Percentiles rank a stretch among this genome's conserved stretches.
phyloP scores from a whole-genome alignment of 2,329 filamentous ascomycete genomes.

The Paecilomyces sp. region DNA sequence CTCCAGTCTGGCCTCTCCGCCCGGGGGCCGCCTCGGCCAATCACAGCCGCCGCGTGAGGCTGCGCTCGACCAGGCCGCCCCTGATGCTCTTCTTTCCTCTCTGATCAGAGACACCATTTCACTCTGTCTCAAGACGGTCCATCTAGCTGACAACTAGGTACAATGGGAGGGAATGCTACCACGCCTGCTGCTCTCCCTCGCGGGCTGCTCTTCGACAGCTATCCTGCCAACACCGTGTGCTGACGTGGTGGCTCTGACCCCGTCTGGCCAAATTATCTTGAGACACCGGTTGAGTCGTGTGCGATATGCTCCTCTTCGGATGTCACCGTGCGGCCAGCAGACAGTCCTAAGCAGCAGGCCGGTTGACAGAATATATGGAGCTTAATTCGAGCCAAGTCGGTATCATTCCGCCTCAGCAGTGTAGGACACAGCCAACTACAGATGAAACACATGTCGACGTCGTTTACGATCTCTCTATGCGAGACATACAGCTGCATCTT shows the following conservation, averaged over 20 bases:
- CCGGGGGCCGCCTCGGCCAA: neutral
- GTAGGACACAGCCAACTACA: neutral
- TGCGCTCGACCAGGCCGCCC: neutral
- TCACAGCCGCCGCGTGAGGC: neutral
- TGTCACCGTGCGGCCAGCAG: neutral
- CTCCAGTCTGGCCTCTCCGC: constrained; percentile 1
- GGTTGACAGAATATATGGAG: neutral
- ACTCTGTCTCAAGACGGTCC: neutral
- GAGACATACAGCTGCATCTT: neutral
- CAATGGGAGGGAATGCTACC: neutral
- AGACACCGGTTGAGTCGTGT: neutral
- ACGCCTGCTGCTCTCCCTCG: neutral
- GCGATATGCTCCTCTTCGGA: neutral
- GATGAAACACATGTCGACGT: neutral
- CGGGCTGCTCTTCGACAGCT: neutral
- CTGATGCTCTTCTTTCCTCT: neutral
- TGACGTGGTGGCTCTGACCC: neutral
- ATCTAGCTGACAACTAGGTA: neutral
- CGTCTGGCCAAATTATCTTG: neutral
- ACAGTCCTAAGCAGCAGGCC: neutral
- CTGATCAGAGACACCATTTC: neutral
- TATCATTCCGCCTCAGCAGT: neutral
- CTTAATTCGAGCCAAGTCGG: neutral
- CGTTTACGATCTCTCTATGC: neutral
- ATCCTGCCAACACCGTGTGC: neutral